Base-by-base conservation (phyloP, 2,329 filamentous ascomycete species). In the Fusarium floridanum region DNA sequence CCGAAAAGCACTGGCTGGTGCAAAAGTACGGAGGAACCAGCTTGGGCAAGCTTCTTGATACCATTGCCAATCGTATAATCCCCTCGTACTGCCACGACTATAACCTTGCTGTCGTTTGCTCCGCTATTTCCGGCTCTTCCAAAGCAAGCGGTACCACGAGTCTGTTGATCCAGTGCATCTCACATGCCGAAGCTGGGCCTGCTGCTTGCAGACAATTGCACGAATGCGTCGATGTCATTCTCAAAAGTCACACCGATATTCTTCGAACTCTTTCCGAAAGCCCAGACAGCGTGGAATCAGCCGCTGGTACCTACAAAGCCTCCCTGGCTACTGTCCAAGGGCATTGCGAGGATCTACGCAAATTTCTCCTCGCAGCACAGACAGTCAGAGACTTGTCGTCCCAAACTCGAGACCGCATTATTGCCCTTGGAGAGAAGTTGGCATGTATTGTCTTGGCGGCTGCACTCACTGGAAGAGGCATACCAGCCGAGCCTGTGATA, bases 131-230 rank as follows among this genome's bases (percentile, higher is more conserved):
- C 0, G 45, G 57, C 3, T n/a, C 57, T 14, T 62, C 64, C 45
- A 66, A 66, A 36, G 60, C 57, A 11, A 62, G 22, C 7, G 64
- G 64, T 9, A 66, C 64, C 2, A 66, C 64, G 17, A 66, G 57
- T 12, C 7, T 62, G 4, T 29, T 66, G 17, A 16, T 66, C 4
- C 39, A 66, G n/a, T 48, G 43, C 22, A 48, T 48, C 43, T 48
- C 43, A 24, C 43, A 48, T 24, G 43, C 43, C 14, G 43, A 48
- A 8, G 43, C 43, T 48, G 22, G 43, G 14, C 43, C 43, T 27
- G 14, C 43, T 48, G 27, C 50, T 34, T 55, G 29, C 50, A 16
- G 20, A 3, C 43, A 27, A 24, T 22, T 48, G 12, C 17, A 55
- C 17, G 27, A 55, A 12, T 55, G 50, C 17, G 27, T 55, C 10